phyloP scores from a whole-genome alignment of 164 flowering plant genomes.

The Aristolochia fimbriata region DNA sequence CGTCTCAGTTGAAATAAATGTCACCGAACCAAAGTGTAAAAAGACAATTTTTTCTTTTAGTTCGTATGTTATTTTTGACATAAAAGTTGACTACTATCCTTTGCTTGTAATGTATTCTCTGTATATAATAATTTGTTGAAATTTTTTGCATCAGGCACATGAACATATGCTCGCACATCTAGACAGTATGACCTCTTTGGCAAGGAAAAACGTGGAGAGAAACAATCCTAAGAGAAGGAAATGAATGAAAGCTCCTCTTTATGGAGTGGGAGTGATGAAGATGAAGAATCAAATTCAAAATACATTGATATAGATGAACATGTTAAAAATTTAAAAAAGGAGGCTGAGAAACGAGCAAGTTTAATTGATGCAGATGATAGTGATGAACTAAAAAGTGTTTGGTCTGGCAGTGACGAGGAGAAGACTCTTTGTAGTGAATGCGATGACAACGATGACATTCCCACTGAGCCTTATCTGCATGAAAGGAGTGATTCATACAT shows the following conservation, averaged over 20 bases:
- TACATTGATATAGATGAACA: conserved; percentile 35
- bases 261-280: conserved; percentile 88
- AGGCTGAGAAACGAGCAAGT: conserved; percentile 60
- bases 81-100: no score
- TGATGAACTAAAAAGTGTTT: conserved; percentile 77
- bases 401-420: conserved; percentile 95
- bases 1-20: no score
- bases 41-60: no score
- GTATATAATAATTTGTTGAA: no score
- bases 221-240: conserved; percentile 54
- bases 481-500: conserved; percentile 73
- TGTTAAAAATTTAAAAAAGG: conserved; percentile 48
- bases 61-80: no score
- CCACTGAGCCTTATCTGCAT: conserved; percentile 75
- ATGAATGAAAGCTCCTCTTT: conserved; percentile 48
- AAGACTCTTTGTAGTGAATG: conserved; percentile 79
- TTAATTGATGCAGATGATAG: conserved; percentile 91
- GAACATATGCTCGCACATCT: conserved; percentile 47
- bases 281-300: conserved; percentile 37
- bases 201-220: conserved; percentile 44
- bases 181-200: conserved; percentile 76
- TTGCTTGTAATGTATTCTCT: no score
- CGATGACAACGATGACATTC: conserved; percentile 80
- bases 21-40: no score
- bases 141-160: conserved; percentile 22